phyloP scores from a whole-genome alignment of 2,329 filamentous ascomycete species.

The Penicillium sp. region DNA sequence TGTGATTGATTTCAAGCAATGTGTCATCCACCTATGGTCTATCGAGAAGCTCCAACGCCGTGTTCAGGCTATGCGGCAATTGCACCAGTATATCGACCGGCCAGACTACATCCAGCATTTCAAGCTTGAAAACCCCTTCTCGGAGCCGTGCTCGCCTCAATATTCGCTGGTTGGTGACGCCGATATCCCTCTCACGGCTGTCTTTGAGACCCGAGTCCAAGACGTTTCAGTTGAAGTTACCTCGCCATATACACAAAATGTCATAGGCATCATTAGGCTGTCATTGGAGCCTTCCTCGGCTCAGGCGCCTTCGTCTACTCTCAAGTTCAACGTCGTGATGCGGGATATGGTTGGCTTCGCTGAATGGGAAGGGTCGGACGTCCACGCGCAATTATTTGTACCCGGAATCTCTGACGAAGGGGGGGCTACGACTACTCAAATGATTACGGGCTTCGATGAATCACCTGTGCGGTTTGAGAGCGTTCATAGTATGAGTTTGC shows the following conservation, averaged over 20 bases:
- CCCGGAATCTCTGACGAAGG: conserved; percentile 82
- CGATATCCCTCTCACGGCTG: conserved; percentile 81
- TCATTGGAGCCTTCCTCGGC: conserved; percentile 89
- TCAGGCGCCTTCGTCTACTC: conserved; percentile 76
- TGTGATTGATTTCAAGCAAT: conserved; percentile 81
- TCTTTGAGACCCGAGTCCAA: conserved; percentile 89
- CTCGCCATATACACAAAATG: conserved; percentile 84
- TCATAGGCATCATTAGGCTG: conserved; percentile 80
- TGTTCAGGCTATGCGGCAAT: conserved; percentile 84
- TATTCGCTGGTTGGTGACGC: conserved; percentile 92
- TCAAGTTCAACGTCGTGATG: conserved; percentile 99
- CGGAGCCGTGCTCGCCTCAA: conserved; percentile 79
- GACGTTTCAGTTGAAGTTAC: conserved; percentile 86
- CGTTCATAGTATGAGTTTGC: conserved; percentile 94
- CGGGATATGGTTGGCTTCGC: conserved; percentile 90
- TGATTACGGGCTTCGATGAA: conserved; percentile 90
- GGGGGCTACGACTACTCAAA: conserved; percentile 87
- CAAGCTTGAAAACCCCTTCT: conserved; percentile 84
- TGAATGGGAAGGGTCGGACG: conserved; percentile 86
- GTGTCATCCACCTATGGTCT: conserved; percentile 85
- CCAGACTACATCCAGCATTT: conserved; percentile 92
- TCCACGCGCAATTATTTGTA: conserved; percentile 94
- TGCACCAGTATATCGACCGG: conserved; percentile 91
- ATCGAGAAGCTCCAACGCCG: conserved; percentile 82
- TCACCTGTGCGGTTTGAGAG: conserved; percentile 88